Conservation (phyloP, 495 filamentous ascomycete genomes). For the Pyronema domesticum region DNA sequence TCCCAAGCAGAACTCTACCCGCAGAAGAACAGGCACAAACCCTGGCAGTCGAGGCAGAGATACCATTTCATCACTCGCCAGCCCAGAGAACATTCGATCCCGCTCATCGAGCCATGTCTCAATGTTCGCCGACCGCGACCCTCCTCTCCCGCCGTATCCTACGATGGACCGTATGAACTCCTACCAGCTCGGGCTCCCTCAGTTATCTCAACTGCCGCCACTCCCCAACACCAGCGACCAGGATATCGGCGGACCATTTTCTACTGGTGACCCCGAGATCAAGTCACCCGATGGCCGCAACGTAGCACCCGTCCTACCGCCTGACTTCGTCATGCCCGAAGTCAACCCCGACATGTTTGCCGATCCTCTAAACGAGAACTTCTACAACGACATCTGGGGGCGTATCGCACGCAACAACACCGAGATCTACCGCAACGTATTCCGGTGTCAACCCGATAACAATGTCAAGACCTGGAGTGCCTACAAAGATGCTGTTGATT, state of each 20-base stretch:
- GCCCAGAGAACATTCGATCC: neutral
- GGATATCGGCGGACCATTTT: constrained; percentile 53
- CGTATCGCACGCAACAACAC: constrained; percentile 88
- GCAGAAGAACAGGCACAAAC: neutral
- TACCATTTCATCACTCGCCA: neutral
- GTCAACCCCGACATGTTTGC: constrained; percentile 54
- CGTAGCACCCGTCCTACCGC: constrained; percentile 33
- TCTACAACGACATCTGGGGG: constrained; percentile 78
- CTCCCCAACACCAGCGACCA: constrained; percentile 54
- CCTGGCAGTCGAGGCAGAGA: neutral
- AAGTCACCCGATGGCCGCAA: neutral
- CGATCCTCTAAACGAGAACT: constrained; percentile 67
- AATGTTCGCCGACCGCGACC: neutral
- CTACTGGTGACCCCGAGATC: neutral
- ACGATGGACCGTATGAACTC: constrained; percentile 34
- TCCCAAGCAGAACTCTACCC: neutral
- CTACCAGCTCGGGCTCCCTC: constrained; percentile 37
- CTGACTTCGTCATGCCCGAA: constrained; percentile 45
- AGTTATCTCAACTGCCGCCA: constrained; percentile 46
- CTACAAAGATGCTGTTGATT: constrained; percentile 73
- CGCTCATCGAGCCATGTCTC: neutral
- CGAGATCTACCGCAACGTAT: constrained; percentile 76
- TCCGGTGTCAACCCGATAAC: constrained; percentile 90
- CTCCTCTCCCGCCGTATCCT: constrained; percentile 33
- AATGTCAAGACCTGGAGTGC: constrained; percentile 88